These are phyloP conservation scores for Lactifluus volemus DNA, from an alignment of 768 basidiomycete species.

Conservation along the genomic window DNA sequence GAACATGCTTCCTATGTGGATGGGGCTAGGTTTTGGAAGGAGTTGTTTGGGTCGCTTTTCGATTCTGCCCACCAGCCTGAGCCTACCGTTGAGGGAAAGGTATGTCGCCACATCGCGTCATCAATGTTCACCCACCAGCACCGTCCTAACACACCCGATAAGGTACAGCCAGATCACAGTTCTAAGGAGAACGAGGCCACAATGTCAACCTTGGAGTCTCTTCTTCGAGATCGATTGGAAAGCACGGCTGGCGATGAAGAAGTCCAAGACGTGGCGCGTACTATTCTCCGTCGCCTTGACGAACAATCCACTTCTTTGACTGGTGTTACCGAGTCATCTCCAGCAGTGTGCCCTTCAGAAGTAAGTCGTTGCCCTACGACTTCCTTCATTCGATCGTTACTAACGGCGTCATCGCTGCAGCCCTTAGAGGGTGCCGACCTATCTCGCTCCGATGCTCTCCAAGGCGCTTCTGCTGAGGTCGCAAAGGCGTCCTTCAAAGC, in stretches of 20 bases:
- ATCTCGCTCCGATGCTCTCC: slow-evolving; percentile 5
- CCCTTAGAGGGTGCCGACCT: slow-evolving; percentile 4
- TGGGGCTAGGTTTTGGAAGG: not conserved
- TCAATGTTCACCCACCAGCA: no score
- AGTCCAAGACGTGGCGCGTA: slow-evolving; percentile 3
- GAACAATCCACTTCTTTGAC: no score
- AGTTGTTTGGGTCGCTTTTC: no score
- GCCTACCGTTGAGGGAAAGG: not conserved
- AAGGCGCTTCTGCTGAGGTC: slow-evolving; percentile 7
- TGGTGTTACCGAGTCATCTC: not conserved
- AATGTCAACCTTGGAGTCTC: not conserved
- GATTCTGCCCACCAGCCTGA: not conserved
- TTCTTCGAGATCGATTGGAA: not conserved
- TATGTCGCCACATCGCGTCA: not conserved
- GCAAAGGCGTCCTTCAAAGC: slow-evolving; percentile 12
- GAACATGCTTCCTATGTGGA: not conserved
- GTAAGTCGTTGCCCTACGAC: not conserved
- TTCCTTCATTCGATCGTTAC: not conserved
- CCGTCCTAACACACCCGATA: not conserved
- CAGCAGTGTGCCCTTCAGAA: not conserved
- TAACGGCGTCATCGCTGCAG: not conserved
- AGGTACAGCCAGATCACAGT: not conserved
- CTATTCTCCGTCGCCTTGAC: not conserved
- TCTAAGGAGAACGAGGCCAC: not conserved
- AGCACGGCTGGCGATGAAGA: not conserved